phyloP scores from a whole-genome alignment of 495 filamentous ascomycete species.

The Acidiella bohemica region DNA sequence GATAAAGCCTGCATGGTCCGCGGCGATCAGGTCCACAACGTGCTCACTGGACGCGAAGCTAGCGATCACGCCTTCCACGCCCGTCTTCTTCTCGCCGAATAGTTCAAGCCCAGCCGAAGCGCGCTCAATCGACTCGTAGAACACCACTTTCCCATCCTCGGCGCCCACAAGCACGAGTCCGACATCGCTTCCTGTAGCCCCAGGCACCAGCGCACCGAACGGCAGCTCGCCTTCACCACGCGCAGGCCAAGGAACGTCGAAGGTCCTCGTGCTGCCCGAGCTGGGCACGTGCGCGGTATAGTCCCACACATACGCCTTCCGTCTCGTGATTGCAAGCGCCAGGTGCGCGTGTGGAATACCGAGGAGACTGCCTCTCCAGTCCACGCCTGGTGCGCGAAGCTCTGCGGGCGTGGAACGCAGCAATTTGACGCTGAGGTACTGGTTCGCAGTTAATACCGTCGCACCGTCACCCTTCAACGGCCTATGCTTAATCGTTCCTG shows the following conservation, averaged over 20 bases:
- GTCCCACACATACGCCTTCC: constrained; percentile 76
- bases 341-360: constrained; percentile 27
- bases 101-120: constrained; percentile 64
- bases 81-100: constrained; percentile 59
- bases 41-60: constrained; percentile 66
- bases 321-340: constrained; percentile 65
- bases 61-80: constrained; percentile 57
- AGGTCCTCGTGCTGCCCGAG: constrained; percentile 42
- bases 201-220: constrained; percentile 64
- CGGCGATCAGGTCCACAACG: constrained; percentile 61
- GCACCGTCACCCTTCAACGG: constrained; percentile 24
- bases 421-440: constrained; percentile 73
- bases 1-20: constrained; percentile 75
- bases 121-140: constrained; percentile 87
- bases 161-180: constrained; percentile 78
- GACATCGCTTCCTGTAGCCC: constrained; percentile 57
- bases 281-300: constrained; percentile 46
- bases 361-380: constrained; percentile 11
- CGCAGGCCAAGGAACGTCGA: constrained; percentile 62
- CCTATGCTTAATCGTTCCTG: constrained; percentile 17
- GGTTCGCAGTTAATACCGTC: constrained; percentile 56
- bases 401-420: constrained; percentile 44
- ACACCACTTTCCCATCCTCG: constrained; percentile 67
- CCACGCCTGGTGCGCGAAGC: constrained; percentile 7
- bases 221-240: constrained; percentile 55